Percentiles rank a stretch among this genome's conserved stretches.
These are phyloP conservation scores for Dryadomyces quercus-mongolicae DNA, from an alignment of 2,329 filamentous ascomycete species.

Conservation along the genomic window DNA sequence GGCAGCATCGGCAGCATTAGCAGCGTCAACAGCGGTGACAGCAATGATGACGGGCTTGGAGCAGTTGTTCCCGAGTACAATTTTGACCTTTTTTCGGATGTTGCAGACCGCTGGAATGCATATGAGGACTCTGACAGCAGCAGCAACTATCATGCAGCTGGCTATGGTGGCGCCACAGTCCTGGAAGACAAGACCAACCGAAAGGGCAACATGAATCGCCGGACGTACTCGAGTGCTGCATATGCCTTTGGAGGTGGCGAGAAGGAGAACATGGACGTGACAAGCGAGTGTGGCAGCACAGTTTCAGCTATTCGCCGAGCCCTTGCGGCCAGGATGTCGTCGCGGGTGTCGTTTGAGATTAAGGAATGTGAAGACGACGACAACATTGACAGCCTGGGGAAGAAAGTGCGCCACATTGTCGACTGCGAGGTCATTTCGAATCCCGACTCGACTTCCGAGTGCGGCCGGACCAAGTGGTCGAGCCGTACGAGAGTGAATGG, in stretches of 20 bases:
- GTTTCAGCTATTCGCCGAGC: background rate
- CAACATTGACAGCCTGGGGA: background rate
- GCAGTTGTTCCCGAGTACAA: conserved; percentile 5
- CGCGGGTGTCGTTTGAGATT: conserved; percentile 2
- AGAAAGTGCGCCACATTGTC: background rate
- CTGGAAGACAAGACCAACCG: background rate
- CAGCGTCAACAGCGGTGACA: background rate
- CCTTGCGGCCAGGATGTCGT: background rate
- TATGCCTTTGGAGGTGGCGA: background rate
- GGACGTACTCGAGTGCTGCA: too few relatives aligned
- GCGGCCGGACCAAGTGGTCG: background rate
- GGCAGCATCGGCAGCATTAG: background rate
- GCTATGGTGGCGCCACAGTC: background rate
- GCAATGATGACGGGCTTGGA: background rate
- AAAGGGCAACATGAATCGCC: background rate
- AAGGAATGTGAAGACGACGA: conserved; percentile 5
- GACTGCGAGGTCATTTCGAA: conserved; percentile 10
- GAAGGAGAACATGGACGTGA: background rate
- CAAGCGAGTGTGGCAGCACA: background rate
- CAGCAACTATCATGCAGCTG: background rate
- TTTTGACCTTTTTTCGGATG: conserved; percentile 9
- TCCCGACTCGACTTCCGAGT: background rate
- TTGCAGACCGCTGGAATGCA: background rate
- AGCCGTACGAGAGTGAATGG: background rate
- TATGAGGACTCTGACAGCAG: background rate